Evolutionary conservation across 2,329 filamentous ascomycete species (phyloP).

Genomic region (Eutypella sp.): DNA sequence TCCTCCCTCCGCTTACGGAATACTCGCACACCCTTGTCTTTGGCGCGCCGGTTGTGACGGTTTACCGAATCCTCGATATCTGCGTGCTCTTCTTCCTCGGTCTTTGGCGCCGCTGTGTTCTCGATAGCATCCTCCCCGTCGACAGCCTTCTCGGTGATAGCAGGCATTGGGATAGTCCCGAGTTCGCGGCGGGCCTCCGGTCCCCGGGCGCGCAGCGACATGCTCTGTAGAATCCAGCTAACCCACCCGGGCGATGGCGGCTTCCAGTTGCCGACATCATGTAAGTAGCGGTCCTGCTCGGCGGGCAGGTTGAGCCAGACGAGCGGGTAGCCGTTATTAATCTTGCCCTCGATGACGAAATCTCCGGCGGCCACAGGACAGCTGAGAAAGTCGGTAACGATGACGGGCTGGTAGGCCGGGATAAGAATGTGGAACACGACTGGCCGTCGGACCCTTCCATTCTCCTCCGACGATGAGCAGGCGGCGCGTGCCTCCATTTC

Average conservation of each 20-base stretch:
- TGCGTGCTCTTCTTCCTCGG: background rate
- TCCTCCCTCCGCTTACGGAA: background rate
- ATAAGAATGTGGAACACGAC: slow-evolving; percentile 31
- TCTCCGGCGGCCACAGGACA: slow-evolving; percentile 32
- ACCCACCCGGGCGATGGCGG: slow-evolving; percentile 22
- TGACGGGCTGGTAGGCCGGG: slow-evolving; percentile 32
- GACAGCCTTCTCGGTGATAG: background rate
- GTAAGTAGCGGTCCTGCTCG: slow-evolving; percentile 24
- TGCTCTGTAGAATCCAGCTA: slow-evolving; percentile 13
- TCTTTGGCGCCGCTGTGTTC: background rate
- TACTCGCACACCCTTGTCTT: background rate
- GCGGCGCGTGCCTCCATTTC: slow-evolving; percentile 18
- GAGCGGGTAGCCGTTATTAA: slow-evolving; percentile 32
- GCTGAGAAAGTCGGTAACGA: slow-evolving; percentile 29
- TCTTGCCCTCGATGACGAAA: slow-evolving; percentile 31
- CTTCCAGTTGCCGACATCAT: slow-evolving; percentile 27
- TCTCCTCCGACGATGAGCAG: slow-evolving; percentile 11
- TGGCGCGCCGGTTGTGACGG: background rate
- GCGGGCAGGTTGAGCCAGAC: slow-evolving; percentile 32
- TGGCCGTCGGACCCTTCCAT: slow-evolving; percentile 15
- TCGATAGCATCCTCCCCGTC: slow-evolving; percentile 14
- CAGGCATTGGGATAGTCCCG: background rate
- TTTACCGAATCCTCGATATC: background rate
- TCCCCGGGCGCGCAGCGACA: background rate
- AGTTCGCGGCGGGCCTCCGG: background rate